A percentile compares a stretch with the other conserved stretches of the same genome.
Conservation (phyloP, 2,329 filamentous ascomycete species). For the Thielaviopsis ethacetica region DNA sequence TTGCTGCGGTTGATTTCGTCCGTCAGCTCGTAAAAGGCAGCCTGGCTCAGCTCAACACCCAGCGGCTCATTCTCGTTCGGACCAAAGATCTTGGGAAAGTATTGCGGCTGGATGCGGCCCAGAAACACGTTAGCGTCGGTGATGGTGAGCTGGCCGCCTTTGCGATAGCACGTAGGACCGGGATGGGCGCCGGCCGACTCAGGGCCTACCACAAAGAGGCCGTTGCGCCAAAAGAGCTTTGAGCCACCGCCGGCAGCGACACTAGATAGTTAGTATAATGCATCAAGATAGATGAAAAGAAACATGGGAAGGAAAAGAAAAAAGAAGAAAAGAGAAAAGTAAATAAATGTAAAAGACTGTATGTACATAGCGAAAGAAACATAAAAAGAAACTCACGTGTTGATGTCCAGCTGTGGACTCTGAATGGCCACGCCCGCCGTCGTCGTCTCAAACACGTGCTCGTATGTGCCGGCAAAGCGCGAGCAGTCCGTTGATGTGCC, state of each 20-base stretch:
- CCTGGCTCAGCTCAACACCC: conserved; percentile 58
- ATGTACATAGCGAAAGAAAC: too few relatives aligned
- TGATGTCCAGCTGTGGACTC: conserved; percentile 83
- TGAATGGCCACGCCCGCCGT: conserved; percentile 91
- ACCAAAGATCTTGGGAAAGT: conserved; percentile 92
- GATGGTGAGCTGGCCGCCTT: conserved; percentile 78
- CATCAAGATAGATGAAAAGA: not conserved
- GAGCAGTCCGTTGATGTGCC: conserved; percentile 77
- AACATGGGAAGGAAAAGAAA: not conserved
- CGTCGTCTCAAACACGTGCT: conserved; percentile 88
- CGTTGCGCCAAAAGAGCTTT: conserved; percentile 72
- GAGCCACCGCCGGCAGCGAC: conserved; percentile 83
- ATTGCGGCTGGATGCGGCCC: conserved; percentile 69
- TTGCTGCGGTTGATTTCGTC: conserved; percentile 50
- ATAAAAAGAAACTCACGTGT: conserved; percentile 36
- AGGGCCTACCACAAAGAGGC: conserved; percentile 77
- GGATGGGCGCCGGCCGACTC: conserved; percentile 82
- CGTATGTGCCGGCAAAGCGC: conserved; percentile 72
- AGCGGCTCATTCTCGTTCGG: conserved; percentile 71
- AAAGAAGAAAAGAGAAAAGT: too few relatives aligned
- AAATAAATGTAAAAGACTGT: too few relatives aligned
- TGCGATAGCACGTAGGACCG: conserved; percentile 79
- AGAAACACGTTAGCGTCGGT: conserved; percentile 84
- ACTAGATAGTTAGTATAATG: not conserved
- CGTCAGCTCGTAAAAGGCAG: conserved; percentile 58